Evolutionary conservation across 116 monocot species (phyloP).

Genomic region (Posidonia oceanica): DNA sequence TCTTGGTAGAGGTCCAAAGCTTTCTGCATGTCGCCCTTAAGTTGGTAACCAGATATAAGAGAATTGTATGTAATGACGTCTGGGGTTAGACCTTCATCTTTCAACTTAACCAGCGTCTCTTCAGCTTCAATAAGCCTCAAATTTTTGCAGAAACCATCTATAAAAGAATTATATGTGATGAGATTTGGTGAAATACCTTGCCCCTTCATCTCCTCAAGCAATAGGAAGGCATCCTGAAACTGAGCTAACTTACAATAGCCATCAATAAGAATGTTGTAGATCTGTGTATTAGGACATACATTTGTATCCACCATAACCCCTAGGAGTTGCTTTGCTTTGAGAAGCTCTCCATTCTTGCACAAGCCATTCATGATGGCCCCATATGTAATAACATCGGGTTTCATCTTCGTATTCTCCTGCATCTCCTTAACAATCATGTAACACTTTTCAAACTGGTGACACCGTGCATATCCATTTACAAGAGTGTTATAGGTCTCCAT

Average conservation of each 20-base stretch:
- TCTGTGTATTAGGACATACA: conserved; percentile 28
- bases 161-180: conserved; percentile 53
- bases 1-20: conserved; percentile 38
- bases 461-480: conserved; percentile 39
- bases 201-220: conserved; percentile 43
- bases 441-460: conserved; percentile 35
- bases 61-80: conserved; percentile 57
- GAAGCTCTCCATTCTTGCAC: conserved; percentile 42
- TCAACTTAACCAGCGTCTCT: conserved; percentile 16
- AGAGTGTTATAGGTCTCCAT: conserved; percentile 55
- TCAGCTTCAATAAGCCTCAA: conserved; percentile 33
- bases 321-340: conserved; percentile 48
- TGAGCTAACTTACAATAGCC: conserved; percentile 29
- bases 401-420: conserved; percentile 28
- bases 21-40: conserved; percentile 15
- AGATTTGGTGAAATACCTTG: conserved; percentile 39
- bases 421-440: conserved; percentile 43
- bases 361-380: conserved; percentile 63
- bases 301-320: conserved; percentile 30
- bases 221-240: conserved; percentile 13
- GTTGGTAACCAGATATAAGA: conserved; percentile 45
- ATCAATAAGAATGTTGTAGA: conserved; percentile 61
- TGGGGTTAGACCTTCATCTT: conserved; percentile 33
- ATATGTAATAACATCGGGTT: conserved; percentile 46
- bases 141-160: conserved; percentile 37